phyloP scores from a whole-genome alignment of 768 basidiomycete species.

The Tricholomella constricta region DNA sequence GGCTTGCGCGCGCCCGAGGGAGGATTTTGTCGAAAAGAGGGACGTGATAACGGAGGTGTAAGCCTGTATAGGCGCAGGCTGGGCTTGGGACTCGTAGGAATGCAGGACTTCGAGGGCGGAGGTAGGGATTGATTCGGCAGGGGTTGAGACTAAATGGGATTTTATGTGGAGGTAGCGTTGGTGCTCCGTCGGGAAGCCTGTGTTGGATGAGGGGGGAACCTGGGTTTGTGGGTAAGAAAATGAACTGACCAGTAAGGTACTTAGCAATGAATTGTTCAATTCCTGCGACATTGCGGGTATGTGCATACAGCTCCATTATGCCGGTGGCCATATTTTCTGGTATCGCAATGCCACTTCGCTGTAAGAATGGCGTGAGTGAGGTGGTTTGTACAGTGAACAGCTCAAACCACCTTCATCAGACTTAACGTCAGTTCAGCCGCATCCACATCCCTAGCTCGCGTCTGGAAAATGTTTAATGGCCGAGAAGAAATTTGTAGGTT shows the following conservation, averaged over 20 bases:
- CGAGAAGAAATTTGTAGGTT: neutral
- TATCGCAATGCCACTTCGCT: slow-evolving; percentile 45
- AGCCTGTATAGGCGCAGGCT: slow-evolving; percentile 69
- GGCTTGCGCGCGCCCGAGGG: slow-evolving; percentile 69
- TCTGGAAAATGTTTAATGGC: slow-evolving; percentile 33
- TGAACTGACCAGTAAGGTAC: slow-evolving; percentile 43
- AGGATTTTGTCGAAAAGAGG: slow-evolving; percentile 52
- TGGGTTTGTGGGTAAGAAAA: neutral
- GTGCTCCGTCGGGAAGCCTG: slow-evolving; percentile 45
- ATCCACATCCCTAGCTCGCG: slow-evolving; percentile 44
- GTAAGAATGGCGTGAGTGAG: neutral
- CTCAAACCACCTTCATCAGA: slow-evolving; percentile 51
- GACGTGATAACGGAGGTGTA: slow-evolving; percentile 71
- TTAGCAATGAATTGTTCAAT: slow-evolving; percentile 48
- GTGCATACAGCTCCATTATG: slow-evolving; percentile 53
- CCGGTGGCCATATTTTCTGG: slow-evolving; percentile 46
- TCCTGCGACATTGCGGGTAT: slow-evolving; percentile 42
- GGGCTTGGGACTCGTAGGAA: slow-evolving; percentile 62
- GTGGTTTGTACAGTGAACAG: neutral
- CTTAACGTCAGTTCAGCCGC: slow-evolving; percentile 52
- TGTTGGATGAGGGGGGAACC: neutral
- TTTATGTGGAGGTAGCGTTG: slow-evolving; percentile 78
- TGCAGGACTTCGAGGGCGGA: slow-evolving; percentile 71
- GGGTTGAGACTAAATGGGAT: slow-evolving; percentile 55
- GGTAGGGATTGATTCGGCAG: slow-evolving; percentile 52